These are phyloP conservation scores for Coix lacrymajobi DNA, from an alignment of 176 grass and related monocot genomes.

Conservation along the genomic window DNA sequence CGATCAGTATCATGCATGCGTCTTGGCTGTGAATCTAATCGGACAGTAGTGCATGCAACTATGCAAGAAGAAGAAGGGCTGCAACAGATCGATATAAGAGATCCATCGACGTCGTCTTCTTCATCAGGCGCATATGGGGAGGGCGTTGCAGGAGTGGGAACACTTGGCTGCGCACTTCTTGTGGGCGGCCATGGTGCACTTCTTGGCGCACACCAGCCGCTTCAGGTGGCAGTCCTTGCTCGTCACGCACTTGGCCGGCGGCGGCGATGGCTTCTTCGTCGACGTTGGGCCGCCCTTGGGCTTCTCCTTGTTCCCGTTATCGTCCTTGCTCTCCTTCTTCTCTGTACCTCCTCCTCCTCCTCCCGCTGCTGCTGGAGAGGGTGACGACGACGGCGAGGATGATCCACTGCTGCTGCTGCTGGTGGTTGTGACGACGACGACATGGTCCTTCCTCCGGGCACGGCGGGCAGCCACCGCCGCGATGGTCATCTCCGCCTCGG, in stretches of 20 bases:
- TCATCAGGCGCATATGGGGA: constrained; percentile 9
- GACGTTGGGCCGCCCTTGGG: neutral
- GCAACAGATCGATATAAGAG: too few relatives aligned
- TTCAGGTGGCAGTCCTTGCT: constrained; percentile 26
- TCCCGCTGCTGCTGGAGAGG: neutral
- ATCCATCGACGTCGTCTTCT: too few relatives aligned
- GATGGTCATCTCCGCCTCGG: neutral
- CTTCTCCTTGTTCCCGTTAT: neutral
- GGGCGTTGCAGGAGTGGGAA: neutral
- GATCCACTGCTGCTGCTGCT: neutral
- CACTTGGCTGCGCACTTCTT: constrained; percentile 14
- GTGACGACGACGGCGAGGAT: neutral
- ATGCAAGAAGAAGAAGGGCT: too few relatives aligned
- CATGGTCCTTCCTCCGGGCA: neutral
- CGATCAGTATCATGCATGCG: neutral
- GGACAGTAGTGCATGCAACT: too few relatives aligned
- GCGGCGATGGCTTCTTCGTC: neutral
- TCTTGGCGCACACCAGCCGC: constrained; percentile 30
- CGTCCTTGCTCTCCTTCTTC: neutral
- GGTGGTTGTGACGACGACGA: neutral
- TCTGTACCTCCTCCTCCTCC: neutral
- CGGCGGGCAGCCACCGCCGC: neutral
- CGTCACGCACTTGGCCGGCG: constrained; percentile 11
- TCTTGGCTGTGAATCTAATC: neutral
- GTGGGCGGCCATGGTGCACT: constrained; percentile 12